These are phyloP conservation scores for Rhodotorula sphaerocarpa DNA, from an alignment of 768 basidiomycete species.

Conservation along the genomic window DNA sequence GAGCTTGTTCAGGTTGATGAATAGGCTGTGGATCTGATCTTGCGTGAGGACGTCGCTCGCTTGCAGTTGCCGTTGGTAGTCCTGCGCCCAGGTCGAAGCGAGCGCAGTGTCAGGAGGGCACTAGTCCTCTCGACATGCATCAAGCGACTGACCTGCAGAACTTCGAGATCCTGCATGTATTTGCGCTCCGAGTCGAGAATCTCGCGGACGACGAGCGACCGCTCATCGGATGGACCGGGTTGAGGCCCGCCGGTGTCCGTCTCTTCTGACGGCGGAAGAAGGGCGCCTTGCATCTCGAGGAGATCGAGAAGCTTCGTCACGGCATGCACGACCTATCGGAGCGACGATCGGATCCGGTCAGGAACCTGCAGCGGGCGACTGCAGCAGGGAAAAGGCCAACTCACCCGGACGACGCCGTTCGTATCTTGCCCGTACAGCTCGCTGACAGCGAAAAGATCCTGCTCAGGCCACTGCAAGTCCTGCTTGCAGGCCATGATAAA, in stretches of 20 bases:
- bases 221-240: slow-evolving; percentile 29
- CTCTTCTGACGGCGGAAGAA: slow-evolving; percentile 19
- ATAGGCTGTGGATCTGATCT: slow-evolving; percentile 90
- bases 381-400: no score
- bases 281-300: slow-evolving; percentile 55
- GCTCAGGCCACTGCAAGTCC: slow-evolving; percentile 43
- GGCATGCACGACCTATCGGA: slow-evolving; percentile 78
- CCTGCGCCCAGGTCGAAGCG: slow-evolving; percentile 48
- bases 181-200: slow-evolving; percentile 93
- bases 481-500: slow-evolving; percentile 81
- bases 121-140: no score
- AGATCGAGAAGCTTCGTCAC: slow-evolving; percentile 73
- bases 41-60: slow-evolving; percentile 79
- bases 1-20: slow-evolving; percentile 86
- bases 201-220: slow-evolving; percentile 55
- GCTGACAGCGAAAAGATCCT: slow-evolving; percentile 64
- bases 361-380: no score
- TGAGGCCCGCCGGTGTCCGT: slow-evolving; percentile 8
- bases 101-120: not conserved
- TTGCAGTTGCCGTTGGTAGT: slow-evolving; percentile 76
- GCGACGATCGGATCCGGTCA: not conserved
- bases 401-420: slow-evolving; percentile 87
- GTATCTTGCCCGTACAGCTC: slow-evolving; percentile 83
- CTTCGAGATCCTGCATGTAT: slow-evolving; percentile 94
- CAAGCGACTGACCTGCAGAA: slow-evolving; percentile 74